Evolutionary conservation across 805 yeast species (phyloP).

Genomic region (Danielozyma ontarioensis): DNA sequence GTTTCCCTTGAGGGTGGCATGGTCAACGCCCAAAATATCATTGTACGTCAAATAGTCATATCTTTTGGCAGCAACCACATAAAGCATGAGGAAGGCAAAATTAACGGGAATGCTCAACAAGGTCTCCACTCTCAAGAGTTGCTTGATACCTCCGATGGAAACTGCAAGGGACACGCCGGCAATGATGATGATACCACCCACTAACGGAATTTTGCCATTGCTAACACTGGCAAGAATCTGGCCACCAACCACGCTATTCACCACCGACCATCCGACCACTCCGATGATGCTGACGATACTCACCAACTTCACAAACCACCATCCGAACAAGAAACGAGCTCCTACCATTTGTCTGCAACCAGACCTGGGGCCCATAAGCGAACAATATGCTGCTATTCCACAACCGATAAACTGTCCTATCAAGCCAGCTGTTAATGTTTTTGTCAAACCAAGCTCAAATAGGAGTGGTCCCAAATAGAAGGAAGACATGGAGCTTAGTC

Average conservation of each 20-base stretch:
- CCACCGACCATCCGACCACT: slow-evolving; percentile 89
- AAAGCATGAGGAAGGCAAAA: slow-evolving; percentile 61
- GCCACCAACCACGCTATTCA: slow-evolving; percentile 86
- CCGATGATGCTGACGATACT: slow-evolving; percentile 70
- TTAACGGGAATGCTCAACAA: slow-evolving; percentile 64
- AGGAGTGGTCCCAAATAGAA: slow-evolving; percentile 71
- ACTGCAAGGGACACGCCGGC: slow-evolving; percentile 58
- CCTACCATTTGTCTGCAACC: slow-evolving; percentile 89
- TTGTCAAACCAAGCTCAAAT: slow-evolving; percentile 63
- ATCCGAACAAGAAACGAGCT: slow-evolving; percentile 75
- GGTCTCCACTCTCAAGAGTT: slow-evolving; percentile 63
- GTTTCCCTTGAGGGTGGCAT: slow-evolving; percentile 53
- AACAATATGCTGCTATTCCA: slow-evolving; percentile 72
- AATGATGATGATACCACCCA: slow-evolving; percentile 71
- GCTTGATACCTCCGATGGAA: slow-evolving; percentile 74
- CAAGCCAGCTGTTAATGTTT: slow-evolving; percentile 58
- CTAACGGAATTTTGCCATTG: slow-evolving; percentile 59
- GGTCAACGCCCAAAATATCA: slow-evolving; percentile 28
- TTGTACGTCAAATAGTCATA: slow-evolving; percentile 27
- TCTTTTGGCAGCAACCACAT: slow-evolving; percentile 52
- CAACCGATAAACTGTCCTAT: slow-evolving; percentile 67
- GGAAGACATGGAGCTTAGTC: slow-evolving; percentile 85
- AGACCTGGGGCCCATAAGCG: slow-evolving; percentile 85
- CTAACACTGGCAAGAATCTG: slow-evolving; percentile 68
- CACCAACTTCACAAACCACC: slow-evolving; percentile 77